phyloP scores from a whole-genome alignment of 2,329 filamentous ascomycete species.

The Verticillium albo-atrum region DNA sequence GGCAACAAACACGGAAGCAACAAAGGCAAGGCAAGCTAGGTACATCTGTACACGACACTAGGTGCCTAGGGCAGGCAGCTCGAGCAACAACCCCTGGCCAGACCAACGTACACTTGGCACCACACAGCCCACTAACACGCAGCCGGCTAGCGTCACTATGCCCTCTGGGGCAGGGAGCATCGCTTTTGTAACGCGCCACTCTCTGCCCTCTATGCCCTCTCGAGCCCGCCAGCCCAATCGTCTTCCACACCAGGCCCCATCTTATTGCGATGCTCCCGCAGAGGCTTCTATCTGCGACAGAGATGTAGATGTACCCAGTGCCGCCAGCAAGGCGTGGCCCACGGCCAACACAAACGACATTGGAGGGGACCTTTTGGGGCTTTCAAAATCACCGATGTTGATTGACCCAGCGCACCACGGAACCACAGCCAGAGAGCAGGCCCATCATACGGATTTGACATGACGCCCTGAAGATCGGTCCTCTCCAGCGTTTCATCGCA shows the following conservation, averaged over 20 bases:
- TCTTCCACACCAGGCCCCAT: background rate
- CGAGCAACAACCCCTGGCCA: background rate
- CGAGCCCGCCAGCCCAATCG: background rate
- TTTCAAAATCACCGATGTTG: background rate
- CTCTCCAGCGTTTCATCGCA: conserved; percentile 6
- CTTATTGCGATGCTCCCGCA: background rate
- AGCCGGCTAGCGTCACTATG: background rate
- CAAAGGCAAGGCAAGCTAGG: too few species aligned
- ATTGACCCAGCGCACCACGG: too few species aligned
- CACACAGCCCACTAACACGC: background rate
- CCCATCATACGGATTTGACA: background rate
- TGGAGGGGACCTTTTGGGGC: background rate
- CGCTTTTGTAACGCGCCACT: background rate
- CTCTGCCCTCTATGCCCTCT: background rate
- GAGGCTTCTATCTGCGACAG: background rate
- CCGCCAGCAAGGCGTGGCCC: background rate
- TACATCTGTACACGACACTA: too few species aligned
- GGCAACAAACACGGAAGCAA: background rate
- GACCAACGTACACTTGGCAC: background rate
- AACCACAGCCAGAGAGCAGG: too few species aligned
- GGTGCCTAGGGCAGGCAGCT: background rate
- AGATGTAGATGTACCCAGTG: background rate
- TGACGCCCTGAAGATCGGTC: background rate
- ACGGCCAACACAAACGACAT: background rate
- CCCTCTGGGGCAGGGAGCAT: background rate